phyloP scores from a whole-genome alignment of 179 eudicot genomes.

The Heliamphora pulchella region DNA sequence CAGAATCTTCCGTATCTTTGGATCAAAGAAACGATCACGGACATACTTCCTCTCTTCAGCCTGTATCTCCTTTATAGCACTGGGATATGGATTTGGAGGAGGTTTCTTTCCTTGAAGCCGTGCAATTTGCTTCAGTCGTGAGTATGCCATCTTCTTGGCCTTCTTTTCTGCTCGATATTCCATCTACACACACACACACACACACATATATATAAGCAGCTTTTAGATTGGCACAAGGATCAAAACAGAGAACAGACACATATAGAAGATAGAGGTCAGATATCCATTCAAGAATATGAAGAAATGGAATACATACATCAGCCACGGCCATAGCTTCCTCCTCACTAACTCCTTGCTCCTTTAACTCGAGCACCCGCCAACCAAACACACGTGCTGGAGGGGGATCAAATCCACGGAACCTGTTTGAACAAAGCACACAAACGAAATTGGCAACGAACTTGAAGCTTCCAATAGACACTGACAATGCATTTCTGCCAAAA shows the following conservation, averaged over 20 bases:
- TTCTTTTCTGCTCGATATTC: slow-evolving; percentile 65
- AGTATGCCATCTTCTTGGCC: slow-evolving; percentile 62
- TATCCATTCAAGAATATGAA: neutral
- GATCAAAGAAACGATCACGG: slow-evolving; percentile 64
- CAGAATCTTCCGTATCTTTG: slow-evolving; percentile 34
- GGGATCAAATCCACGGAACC: slow-evolving; percentile 52
- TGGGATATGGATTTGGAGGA: slow-evolving; percentile 81
- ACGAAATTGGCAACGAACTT: neutral
- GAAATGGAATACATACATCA: slow-evolving; percentile 45
- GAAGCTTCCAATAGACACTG: neutral
- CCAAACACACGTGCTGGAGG: slow-evolving; percentile 60
- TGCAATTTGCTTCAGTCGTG: slow-evolving; percentile 64
- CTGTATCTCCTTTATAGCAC: slow-evolving; percentile 80
- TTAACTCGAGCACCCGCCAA: slow-evolving; percentile 57
- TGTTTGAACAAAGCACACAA: slow-evolving; percentile 18
- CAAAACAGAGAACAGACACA: neutral
- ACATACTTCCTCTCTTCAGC: slow-evolving; percentile 75
- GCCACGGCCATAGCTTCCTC: slow-evolving; percentile 66
- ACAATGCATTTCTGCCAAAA: neutral
- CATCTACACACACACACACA: slow-evolving; percentile 33
- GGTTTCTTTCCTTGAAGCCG: slow-evolving; percentile 59
- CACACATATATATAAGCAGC: neutral
- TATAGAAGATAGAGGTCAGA: neutral
- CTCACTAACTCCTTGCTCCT: slow-evolving; percentile 61
- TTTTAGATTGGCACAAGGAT: neutral